phyloP scores from a whole-genome alignment of 352 stramenopile species.

The Pythium folliculosum region DNA sequence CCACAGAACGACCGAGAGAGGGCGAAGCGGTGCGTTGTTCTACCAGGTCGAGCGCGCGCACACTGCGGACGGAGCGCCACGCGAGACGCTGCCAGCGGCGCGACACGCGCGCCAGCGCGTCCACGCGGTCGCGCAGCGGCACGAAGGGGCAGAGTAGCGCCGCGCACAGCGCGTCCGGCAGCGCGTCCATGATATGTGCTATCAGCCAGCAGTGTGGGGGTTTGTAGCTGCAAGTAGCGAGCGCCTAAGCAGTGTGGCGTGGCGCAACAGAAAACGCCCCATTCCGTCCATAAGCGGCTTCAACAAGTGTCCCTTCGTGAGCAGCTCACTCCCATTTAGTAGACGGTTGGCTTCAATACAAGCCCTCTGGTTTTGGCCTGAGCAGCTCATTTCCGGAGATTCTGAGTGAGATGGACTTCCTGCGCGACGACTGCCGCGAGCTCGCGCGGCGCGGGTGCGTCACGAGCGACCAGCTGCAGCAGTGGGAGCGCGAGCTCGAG shows the following conservation, averaged over 20 bases:
- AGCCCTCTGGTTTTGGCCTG: neutral
- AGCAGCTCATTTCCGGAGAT: neutral
- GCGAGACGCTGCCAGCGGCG: constrained; percentile 56
- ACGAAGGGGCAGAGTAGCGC: constrained; percentile 56
- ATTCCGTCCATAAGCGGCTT: neutral
- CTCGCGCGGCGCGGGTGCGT: constrained; percentile 30
- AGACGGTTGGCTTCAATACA: neutral
- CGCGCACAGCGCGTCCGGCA: constrained; percentile 50
- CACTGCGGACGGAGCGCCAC: constrained; percentile 55
- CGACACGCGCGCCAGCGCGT: constrained; percentile 52
- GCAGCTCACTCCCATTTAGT: neutral
- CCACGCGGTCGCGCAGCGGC: constrained; percentile 57
- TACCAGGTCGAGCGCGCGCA: constrained; percentile 59
- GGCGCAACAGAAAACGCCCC: too few species aligned
- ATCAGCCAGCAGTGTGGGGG: too few species aligned
- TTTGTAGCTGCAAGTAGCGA: too few species aligned
- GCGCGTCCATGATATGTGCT: constrained; percentile 3
- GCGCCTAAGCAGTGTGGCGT: too few species aligned
- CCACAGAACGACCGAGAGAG: too few species aligned
- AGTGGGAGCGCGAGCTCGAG: constrained; percentile 30
- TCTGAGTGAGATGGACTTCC: constrained; percentile 14
- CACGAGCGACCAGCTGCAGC: constrained; percentile 28
- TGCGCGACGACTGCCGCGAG: constrained; percentile 17
- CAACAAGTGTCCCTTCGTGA: neutral
- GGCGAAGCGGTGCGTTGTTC: constrained; percentile 5